phyloP scores from a whole-genome alignment of 768 basidiomycete species.

The Dacryopinax spathularia region DNA sequence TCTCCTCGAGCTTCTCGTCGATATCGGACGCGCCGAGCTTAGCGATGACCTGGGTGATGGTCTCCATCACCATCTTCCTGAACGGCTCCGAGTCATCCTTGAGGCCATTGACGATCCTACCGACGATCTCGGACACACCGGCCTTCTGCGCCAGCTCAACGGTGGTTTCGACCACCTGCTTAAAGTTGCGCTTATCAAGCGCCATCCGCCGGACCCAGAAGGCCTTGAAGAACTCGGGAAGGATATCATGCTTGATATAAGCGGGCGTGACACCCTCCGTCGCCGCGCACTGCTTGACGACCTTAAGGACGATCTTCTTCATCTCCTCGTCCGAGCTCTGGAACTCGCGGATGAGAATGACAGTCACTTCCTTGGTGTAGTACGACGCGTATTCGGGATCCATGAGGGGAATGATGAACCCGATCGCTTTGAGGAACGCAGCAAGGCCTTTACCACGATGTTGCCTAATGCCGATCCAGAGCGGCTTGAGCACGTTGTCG shows the following conservation, averaged over 20 bases:
- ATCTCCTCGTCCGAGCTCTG: slow-evolving; percentile 99
- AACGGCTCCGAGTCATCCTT: slow-evolving; percentile 85
- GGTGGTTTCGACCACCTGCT: slow-evolving; percentile 95
- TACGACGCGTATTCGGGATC: slow-evolving; percentile 99
- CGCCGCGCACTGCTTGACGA: slow-evolving; percentile 96
- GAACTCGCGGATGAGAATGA: slow-evolving; percentile 95
- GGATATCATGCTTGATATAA: slow-evolving; percentile 94
- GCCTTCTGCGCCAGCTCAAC: slow-evolving; percentile 96
- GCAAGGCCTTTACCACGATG: slow-evolving; percentile 92
- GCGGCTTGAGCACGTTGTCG: slow-evolving; percentile 87
- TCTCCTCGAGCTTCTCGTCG: slow-evolving; percentile 86
- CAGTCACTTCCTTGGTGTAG: slow-evolving; percentile 95
- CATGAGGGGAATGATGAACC: slow-evolving; percentile 99
- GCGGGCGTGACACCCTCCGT: slow-evolving; percentile 94
- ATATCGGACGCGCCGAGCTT: slow-evolving; percentile 94
- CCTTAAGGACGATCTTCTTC: slow-evolving; percentile 99
- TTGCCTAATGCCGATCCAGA: slow-evolving; percentile 86
- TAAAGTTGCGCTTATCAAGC: slow-evolving; percentile 86
- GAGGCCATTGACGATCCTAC: slow-evolving; percentile 72
- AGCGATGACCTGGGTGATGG: slow-evolving; percentile 89
- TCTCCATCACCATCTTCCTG: slow-evolving; percentile 99
- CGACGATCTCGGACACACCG: slow-evolving; percentile 92
- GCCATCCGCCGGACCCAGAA: slow-evolving; percentile 99
- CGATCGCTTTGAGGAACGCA: slow-evolving; percentile 93
- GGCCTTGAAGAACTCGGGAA: slow-evolving; percentile 97